Conservation (phyloP, 345 rosid species). For the Barbarea vulgaris region DNA sequence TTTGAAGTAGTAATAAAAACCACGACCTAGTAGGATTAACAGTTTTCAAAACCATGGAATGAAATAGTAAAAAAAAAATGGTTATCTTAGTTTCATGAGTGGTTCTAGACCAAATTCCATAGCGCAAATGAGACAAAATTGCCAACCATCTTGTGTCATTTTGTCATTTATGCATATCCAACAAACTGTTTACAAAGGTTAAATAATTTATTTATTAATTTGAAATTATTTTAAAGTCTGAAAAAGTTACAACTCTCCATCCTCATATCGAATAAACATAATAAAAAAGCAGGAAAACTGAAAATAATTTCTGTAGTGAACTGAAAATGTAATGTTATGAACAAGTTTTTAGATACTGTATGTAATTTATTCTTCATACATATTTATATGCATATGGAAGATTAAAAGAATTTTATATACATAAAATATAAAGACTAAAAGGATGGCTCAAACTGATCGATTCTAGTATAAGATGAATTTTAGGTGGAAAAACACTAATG, state of each 20-base stretch:
- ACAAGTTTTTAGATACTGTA: neutral
- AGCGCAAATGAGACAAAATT: neutral
- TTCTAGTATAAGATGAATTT: too few relatives aligned
- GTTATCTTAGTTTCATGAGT: neutral
- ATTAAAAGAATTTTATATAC: too few relatives aligned
- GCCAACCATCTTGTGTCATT: neutral
- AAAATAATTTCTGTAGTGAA: neutral
- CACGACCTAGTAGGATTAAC: neutral
- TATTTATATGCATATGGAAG: too few relatives aligned
- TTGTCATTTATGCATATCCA: conserved; percentile 1
- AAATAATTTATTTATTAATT: neutral
- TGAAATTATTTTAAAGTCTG: neutral
- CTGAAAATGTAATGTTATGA: neutral
- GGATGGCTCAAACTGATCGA: too few relatives aligned
- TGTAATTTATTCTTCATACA: neutral
- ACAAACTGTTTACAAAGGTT: conserved; percentile 1
- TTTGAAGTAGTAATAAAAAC: neutral
- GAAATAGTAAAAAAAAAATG: neutral
- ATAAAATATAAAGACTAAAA: too few relatives aligned
- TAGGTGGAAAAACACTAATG: too few relatives aligned
- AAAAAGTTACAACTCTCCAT: neutral
- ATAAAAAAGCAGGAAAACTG: neutral
- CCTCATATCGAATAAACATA: neutral
- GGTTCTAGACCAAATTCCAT: neutral
- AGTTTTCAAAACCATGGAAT: neutral